Conservation (phyloP, 2,329 filamentous ascomycete genomes). For the Onygenales sp. region DNA sequence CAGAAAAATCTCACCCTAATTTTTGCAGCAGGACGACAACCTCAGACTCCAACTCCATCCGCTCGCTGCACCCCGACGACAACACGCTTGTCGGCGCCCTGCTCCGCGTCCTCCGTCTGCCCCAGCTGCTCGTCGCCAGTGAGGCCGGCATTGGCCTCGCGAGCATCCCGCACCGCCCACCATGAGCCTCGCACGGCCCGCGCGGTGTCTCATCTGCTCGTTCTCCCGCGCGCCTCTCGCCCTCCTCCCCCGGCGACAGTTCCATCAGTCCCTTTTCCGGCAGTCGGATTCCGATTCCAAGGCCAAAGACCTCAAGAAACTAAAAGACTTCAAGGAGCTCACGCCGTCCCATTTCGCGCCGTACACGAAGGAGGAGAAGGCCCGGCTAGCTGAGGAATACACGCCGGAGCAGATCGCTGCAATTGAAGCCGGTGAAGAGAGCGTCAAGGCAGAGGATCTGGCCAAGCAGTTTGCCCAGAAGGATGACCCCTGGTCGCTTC, state of each 20-base stretch:
- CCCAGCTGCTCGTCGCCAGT: conserved; percentile 8
- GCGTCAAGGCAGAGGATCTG: conserved; percentile 66
- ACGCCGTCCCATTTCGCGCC: conserved; percentile 35
- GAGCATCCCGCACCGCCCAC: conserved; percentile 20
- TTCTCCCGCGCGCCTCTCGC: conserved; percentile 34
- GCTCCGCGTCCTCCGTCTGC: conserved; percentile 1
- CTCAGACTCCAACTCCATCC: not conserved
- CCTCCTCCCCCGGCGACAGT: conserved; percentile 38
- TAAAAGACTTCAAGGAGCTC: conserved; percentile 17
- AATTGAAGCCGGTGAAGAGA: conserved; percentile 68
- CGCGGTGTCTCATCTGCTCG: conserved; percentile 42
- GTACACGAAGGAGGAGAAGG: conserved; percentile 59
- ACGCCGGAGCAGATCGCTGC: conserved; percentile 72
- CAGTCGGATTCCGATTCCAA: conserved; percentile 24
- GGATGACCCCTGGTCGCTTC: conserved; percentile 60
- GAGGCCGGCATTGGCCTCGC: conserved; percentile 14
- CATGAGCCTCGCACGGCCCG: conserved; percentile 41
- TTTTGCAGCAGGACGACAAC: not conserved
- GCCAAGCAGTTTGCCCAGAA: conserved; percentile 62
- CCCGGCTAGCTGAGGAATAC: conserved; percentile 57
- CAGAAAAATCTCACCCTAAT: no score
- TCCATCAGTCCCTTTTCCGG: conserved; percentile 35
- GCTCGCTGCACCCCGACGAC: not conserved
- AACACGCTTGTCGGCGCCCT: conserved; percentile 1
- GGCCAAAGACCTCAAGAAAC: conserved; percentile 31